phyloP scores from a whole-genome alignment of 2,329 filamentous ascomycete species.

The Peltaster fructicola region DNA sequence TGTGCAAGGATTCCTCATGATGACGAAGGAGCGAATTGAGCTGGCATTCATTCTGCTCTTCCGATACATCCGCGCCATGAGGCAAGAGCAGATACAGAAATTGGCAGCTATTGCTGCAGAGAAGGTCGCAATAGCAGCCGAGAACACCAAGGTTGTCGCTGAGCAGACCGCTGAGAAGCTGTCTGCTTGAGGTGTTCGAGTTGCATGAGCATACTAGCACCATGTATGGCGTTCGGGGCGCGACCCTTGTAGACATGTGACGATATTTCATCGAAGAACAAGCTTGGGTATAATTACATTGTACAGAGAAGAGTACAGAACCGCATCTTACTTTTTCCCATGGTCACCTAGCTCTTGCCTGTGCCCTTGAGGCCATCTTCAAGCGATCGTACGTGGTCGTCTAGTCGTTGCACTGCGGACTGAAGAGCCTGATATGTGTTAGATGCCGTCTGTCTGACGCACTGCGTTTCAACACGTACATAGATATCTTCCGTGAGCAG shows the following conservation, averaged over 20 bases:
- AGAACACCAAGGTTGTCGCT: constrained; percentile 20
- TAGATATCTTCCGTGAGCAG: constrained; percentile 90
- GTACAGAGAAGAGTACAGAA: no score
- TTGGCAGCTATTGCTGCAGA: constrained; percentile 45
- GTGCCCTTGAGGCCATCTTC: constrained; percentile 50
- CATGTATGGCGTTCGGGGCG: no score
- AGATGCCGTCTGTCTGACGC: not conserved
- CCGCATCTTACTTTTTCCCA: no score
- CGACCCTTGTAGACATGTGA: no score
- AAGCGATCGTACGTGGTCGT: constrained; percentile 62
- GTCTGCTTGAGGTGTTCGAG: constrained; percentile 1
- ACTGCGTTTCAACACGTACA: constrained; percentile 41
- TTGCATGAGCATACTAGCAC: no score
- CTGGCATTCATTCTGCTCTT: constrained; percentile 73
- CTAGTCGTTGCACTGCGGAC: constrained; percentile 69
- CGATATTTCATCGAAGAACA: no score
- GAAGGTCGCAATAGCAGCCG: constrained; percentile 23
- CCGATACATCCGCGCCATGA: constrained; percentile 57
- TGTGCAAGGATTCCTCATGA: constrained; percentile 94
- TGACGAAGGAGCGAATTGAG: constrained; percentile 95
- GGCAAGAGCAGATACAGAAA: constrained; percentile 51
- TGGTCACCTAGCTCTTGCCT: not conserved
- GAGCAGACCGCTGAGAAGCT: constrained; percentile 2
- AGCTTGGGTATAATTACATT: no score
- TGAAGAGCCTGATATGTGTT: constrained; percentile 53